Percentiles rank a stretch among this genome's conserved stretches.
Evolutionary conservation across 208 protist species (phyloP).

Genomic region (Acanthamoeba triangularis): DNA sequence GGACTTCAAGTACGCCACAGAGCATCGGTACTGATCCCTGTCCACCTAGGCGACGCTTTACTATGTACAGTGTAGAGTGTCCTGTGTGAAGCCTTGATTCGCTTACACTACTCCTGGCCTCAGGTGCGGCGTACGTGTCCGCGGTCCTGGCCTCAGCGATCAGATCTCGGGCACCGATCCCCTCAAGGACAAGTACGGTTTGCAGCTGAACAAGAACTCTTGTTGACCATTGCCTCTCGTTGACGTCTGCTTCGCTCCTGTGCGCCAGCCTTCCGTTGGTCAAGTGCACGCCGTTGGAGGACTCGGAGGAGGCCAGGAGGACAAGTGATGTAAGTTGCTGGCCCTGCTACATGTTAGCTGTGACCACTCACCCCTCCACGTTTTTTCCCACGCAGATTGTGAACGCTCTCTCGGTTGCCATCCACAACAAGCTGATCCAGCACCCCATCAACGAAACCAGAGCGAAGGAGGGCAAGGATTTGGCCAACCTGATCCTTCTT

Average conservation of each 20-base stretch:
- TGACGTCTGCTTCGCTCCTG: not conserved
- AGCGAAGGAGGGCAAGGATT: slow-evolving; percentile 78
- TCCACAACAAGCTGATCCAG: slow-evolving; percentile 78
- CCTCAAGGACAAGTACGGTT: slow-evolving; percentile 87
- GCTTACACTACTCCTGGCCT: not conserved
- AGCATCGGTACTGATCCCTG: slow-evolving; percentile 81
- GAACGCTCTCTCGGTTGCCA: slow-evolving; percentile 84
- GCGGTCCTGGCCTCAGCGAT: slow-evolving; percentile 87
- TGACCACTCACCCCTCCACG: not conserved
- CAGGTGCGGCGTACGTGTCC: slow-evolving; percentile 88
- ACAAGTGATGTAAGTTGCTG: slow-evolving; percentile 80
- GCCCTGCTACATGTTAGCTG: not conserved
- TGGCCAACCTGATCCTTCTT: slow-evolving; percentile 89
- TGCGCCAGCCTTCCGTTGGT: slow-evolving; percentile 76
- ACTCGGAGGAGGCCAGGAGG: slow-evolving; percentile 74
- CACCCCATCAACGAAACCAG: slow-evolving; percentile 87
- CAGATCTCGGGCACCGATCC: slow-evolving; percentile 90
- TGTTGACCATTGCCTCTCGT: not conserved
- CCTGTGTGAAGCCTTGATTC: not conserved
- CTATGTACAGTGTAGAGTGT: not conserved
- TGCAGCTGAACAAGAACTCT: not conserved
- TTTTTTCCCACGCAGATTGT: slow-evolving; percentile 77
- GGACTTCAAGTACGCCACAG: slow-evolving; percentile 89
- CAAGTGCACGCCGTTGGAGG: slow-evolving; percentile 82
- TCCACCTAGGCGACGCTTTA: too few species aligned